Percentiles rank a stretch among this genome's conserved stretches.
phyloP scores from a whole-genome alignment of 495 filamentous ascomycete species.

The Articulospora tetracladia region DNA sequence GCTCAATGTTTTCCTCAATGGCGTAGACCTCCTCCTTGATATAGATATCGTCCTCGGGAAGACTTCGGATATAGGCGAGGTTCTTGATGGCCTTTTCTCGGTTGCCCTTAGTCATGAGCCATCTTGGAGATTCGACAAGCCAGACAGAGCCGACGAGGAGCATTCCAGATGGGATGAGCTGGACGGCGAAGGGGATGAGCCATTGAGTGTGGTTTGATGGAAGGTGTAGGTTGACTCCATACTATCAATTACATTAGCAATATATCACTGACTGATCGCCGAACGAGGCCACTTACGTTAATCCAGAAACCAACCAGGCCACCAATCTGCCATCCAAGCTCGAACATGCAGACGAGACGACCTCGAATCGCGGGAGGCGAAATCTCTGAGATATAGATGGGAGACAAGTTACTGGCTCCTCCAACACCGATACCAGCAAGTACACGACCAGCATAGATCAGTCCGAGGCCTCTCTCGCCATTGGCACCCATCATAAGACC shows the following conservation, averaged over 20 bases:
- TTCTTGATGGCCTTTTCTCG: slow-evolving; percentile 53
- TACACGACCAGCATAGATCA: slow-evolving; percentile 55
- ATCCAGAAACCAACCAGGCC: slow-evolving; percentile 72
- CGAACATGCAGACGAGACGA: slow-evolving; percentile 60
- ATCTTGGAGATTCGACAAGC: slow-evolving; percentile 51
- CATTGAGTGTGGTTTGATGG: slow-evolving; percentile 44
- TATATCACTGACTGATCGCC: slow-evolving; percentile 19
- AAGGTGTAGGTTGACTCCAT: slow-evolving; percentile 44
- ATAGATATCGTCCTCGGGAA: slow-evolving; percentile 55
- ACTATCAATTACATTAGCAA: slow-evolving; percentile 15
- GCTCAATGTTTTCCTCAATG: slow-evolving; percentile 57
- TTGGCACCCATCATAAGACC: slow-evolving; percentile 61
- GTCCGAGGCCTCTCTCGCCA: slow-evolving; percentile 50
- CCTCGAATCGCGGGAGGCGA: slow-evolving; percentile 51
- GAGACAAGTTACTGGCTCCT: slow-evolving; percentile 44
- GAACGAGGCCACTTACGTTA: slow-evolving; percentile 36
- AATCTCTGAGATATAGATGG: slow-evolving; percentile 57
- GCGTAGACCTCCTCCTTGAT: slow-evolving; percentile 61
- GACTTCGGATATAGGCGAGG: slow-evolving; percentile 61
- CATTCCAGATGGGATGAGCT: slow-evolving; percentile 51
- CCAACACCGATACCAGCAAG: slow-evolving; percentile 52
- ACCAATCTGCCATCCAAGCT: slow-evolving; percentile 70
- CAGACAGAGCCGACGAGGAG: slow-evolving; percentile 44
- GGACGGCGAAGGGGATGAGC: slow-evolving; percentile 54
- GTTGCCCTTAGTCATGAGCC: slow-evolving; percentile 55